A percentile compares a stretch with the other conserved stretches of the same genome.
phyloP scores from a whole-genome alignment of 305 asterid species.

The Fraxinus sp. region DNA sequence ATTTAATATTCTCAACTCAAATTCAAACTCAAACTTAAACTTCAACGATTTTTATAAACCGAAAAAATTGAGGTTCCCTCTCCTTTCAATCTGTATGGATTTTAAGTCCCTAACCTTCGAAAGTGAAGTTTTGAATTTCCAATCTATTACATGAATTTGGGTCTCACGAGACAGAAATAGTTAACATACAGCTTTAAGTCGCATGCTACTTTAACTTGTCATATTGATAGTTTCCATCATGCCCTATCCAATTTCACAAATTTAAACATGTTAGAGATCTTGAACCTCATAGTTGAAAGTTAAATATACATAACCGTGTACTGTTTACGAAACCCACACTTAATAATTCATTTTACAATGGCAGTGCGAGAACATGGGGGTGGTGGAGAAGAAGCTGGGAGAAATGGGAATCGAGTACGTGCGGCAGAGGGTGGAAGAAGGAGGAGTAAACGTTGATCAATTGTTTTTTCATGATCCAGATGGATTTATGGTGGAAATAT shows the following conservation, averaged over 20 bases:
- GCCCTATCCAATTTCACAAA: not conserved
- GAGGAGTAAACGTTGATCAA: slow-evolving; percentile 81
- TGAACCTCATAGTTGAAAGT: not conserved
- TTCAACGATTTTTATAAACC: not conserved
- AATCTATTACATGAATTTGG: not conserved
- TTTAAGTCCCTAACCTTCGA: not conserved
- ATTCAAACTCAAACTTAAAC: not conserved
- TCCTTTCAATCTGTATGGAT: not conserved
- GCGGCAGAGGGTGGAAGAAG: slow-evolving; percentile 82
- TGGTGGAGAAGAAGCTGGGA: slow-evolving; percentile 78
- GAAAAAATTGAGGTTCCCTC: not conserved
- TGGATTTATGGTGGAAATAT: slow-evolving; percentile 92
- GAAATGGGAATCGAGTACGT: slow-evolving; percentile 71
- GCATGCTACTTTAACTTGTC: not conserved
- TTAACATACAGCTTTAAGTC: too few species aligned
- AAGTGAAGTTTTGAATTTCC: not conserved
- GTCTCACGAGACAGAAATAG: not conserved
- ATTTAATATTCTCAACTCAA: not conserved
- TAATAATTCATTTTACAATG: not conserved
- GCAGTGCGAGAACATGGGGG: slow-evolving; percentile 89
- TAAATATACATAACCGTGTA: not conserved
- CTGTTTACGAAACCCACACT: not conserved
- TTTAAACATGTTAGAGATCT: too few species aligned
- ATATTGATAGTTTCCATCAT: not conserved
- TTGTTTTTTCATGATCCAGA: slow-evolving; percentile 92